Base-by-base conservation (phyloP, 352 stramenopile species). In the Globisporangium sylvaticum region DNA sequence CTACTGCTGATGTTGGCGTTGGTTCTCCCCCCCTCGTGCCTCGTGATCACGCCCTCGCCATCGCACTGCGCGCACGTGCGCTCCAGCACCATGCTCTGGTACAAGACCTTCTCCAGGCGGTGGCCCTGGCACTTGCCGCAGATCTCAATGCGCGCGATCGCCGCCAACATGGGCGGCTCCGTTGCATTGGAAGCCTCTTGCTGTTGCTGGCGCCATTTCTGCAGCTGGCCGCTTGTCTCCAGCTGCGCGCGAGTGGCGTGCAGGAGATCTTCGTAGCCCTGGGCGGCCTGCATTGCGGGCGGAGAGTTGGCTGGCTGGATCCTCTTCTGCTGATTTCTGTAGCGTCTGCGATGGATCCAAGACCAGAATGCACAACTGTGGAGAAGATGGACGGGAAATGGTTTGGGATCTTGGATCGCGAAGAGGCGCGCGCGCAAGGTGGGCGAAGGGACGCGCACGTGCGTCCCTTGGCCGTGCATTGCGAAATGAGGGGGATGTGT, bases 111-210 rank as follows among this genome's bases (percentile, higher is more conserved):
- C 55, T 87, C 80, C 37, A 87, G 75, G 18, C 81, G 80, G 44
- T 88, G 81, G 53, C 81, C 83, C 24, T 82, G 72, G 42, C 83
- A 92, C n/a, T 56, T 62, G 12, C 65, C 55, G 56, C 83, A 92
- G 63, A 90, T 68, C 52, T 75, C 64, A 24, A 90, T 77, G 58
- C 48, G 58, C 46, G 53, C 27, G 64, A 32, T n/a, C n/a, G n/a
- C n/a, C n/a, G n/a, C n/a, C n/a, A n/a, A n/a, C n/a, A n/a, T n/a
- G n/a, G n/a, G n/a, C n/a, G n/a, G n/a, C n/a, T n/a, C n/a, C n/a
- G n/a, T n/a, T n/a, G n/a, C n/a, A n/a, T n/a, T n/a, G n/a, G n/a
- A n/a, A n/a, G n/a, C n/a, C n/a, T n/a, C n/a, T n/a, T n/a, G 52
- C 14, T 58, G 32, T 7, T 63, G 63, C 27, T 57, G 52, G 0